These are phyloP conservation scores for Mycena amicta DNA, from an alignment of 768 basidiomycete genomes.

Conservation along the genomic window DNA sequence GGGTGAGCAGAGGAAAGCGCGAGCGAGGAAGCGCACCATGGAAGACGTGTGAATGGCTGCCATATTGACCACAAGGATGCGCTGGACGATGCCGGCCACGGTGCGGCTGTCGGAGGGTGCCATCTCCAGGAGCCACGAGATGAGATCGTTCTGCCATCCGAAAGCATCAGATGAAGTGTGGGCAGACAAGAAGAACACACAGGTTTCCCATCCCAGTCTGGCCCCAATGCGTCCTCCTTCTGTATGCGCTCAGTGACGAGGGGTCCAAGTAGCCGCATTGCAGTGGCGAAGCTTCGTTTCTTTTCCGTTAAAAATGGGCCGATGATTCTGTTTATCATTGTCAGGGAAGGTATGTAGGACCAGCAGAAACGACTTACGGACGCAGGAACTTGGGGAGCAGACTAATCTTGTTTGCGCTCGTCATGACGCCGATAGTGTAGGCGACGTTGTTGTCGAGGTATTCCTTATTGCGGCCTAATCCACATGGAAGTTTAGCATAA, in stretches of 20 bases:
- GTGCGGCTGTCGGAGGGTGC: constrained; percentile 23
- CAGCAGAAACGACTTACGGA: constrained; percentile 2
- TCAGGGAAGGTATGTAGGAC: not conserved
- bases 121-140: constrained; percentile 35
- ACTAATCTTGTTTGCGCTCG: constrained; percentile 1
- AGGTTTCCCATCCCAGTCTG: constrained; percentile 11
- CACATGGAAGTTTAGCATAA: not conserved
- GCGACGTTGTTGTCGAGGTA: constrained; percentile 19
- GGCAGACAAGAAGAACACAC: not conserved
- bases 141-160: constrained; percentile 34
- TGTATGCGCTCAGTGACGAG: constrained; percentile 8
- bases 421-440: constrained; percentile 13
- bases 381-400: constrained; percentile 11
- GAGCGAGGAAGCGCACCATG: constrained; percentile 31
- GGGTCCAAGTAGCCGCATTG: not conserved
- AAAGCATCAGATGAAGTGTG: no score
- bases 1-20: not conserved
- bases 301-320: constrained; percentile 7
- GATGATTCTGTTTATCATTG: constrained; percentile 2
- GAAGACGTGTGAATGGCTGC: constrained; percentile 38
- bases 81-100: constrained; percentile 16
- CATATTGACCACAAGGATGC: constrained; percentile 36
- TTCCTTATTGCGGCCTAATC: constrained; percentile 22
- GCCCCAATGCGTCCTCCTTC: constrained; percentile 16
- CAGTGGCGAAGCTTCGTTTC: not conserved